Evolutionary conservation across 2,329 filamentous ascomycete genomes (phyloP).

Genomic region (Karstenula rhodostoma): DNA sequence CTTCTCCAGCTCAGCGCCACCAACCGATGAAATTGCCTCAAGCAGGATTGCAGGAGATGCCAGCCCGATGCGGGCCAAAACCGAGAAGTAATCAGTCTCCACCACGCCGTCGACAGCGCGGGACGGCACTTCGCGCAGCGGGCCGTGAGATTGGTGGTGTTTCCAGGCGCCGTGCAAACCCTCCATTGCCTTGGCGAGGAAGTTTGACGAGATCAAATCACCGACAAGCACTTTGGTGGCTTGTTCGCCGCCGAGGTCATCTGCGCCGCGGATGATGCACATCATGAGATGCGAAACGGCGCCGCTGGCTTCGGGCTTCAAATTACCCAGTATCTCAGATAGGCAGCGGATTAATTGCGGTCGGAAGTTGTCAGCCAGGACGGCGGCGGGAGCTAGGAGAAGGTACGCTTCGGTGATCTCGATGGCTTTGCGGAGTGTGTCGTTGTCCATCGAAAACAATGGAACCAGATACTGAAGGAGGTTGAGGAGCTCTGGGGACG

Average conservation of each 20-base stretch:
- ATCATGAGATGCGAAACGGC: constrained; percentile 57
- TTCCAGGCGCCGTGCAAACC: constrained; percentile 51
- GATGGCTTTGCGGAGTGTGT: constrained; percentile 57
- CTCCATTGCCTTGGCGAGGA: constrained; percentile 63
- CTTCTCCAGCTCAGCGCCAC: constrained; percentile 36
- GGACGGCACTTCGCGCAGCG: constrained; percentile 68
- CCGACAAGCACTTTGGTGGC: constrained; percentile 59
- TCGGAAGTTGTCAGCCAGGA: constrained; percentile 55
- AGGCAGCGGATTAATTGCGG: constrained; percentile 50
- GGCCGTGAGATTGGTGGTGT: constrained; percentile 82
- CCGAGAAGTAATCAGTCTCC: constrained; percentile 84
- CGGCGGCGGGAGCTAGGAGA: constrained; percentile 56
- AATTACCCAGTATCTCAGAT: constrained; percentile 53
- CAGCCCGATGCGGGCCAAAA: constrained; percentile 80
- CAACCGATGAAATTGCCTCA: constrained; percentile 56
- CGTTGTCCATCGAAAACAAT: constrained; percentile 58
- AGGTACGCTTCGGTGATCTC: constrained; percentile 60
- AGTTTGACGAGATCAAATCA: constrained; percentile 65
- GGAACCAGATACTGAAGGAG: constrained; percentile 56
- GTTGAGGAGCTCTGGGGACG: constrained; percentile 52
- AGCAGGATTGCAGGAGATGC: constrained; percentile 75
- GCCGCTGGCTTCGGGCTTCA: constrained; percentile 59
- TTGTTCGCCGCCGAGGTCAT: constrained; percentile 60
- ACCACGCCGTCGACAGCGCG: constrained; percentile 76
- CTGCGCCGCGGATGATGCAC: constrained; percentile 58